Base-by-base conservation (phyloP, 2,329 filamentous ascomycete genomes). In the Dactylellina drechsleri region DNA sequence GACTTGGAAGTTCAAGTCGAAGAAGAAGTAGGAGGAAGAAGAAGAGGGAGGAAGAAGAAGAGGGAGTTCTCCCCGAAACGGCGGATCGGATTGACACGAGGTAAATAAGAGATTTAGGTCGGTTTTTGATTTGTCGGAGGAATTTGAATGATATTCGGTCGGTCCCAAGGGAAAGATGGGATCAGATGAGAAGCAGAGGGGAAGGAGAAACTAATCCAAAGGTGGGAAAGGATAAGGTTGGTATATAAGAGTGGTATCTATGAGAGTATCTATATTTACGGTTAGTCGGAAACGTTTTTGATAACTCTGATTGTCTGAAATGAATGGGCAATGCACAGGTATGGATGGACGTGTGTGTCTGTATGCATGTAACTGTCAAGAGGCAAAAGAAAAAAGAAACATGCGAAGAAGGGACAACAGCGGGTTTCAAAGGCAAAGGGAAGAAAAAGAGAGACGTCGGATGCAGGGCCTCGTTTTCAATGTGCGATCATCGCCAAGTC, bases 401-500 rank as follows among this genome's bases (percentile, higher is more conserved):
- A 41, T 20, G 6, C 28, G 43, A 16, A n/a, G n/a, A 36, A 15
- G 15, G 36, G 20, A 18, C 20, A 20, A 12, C 16, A 45, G 31
- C 50, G 23, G 23, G 23, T 23, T 4, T 23, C 23, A 23, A 23
- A 23, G 23, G 13, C 31, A 41, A 18, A 41, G 23, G 41, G 26
- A 36, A 36, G 31, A 47, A 47, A 47, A 47, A n/a, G 16, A 47
- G 13, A 16, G 13, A 47, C 13, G 43, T 20, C 28, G 43, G 45
- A 62, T 62, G 59, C 59, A 62, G 59, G 59, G 59, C 59, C 56
- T 18, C 18, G 12, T 15, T 23, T 36, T 56, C 52, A 16, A 15
- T 58, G n/a, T 56, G 52, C 28, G 10, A 31, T 52, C 49, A 45
- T 20, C 18, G 52, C 53, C 31, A 36, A 36, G 31, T 36, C 6